Conservation (phyloP, 805 yeast species). For the Tetrapisispora namnaoensis region DNA sequence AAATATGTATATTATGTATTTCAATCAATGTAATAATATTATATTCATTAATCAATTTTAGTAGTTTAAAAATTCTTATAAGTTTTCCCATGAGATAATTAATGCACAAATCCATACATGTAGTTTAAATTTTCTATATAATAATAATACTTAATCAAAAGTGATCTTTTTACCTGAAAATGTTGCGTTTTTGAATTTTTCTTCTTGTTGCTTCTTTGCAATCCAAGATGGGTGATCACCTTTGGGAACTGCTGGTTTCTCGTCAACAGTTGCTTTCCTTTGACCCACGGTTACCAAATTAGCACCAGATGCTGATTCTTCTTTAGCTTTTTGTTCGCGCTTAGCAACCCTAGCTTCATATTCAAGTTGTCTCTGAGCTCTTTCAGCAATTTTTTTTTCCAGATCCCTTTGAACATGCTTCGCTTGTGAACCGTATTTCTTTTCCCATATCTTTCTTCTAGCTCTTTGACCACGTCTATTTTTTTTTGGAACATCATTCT, state of each 20-base stretch:
- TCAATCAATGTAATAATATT: conserved; percentile 1
- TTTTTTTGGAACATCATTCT: conserved; percentile 43
- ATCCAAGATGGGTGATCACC: conserved; percentile 92
- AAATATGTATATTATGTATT: not conserved
- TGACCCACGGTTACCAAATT: conserved; percentile 9
- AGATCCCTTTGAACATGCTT: conserved; percentile 65
- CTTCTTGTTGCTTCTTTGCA: conserved; percentile 72
- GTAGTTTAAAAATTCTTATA: not conserved
- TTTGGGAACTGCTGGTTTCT: conserved; percentile 2
- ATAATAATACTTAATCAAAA: conserved; percentile 40
- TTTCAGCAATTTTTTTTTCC: conserved; percentile 43
- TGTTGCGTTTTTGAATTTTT: conserved; percentile 50
- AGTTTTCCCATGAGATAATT: not conserved
- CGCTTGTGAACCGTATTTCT: conserved; percentile 77
- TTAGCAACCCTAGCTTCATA: conserved; percentile 64
- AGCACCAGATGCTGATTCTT: conserved; percentile 23
- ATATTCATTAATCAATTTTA: not conserved
- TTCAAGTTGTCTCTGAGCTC: conserved; percentile 51
- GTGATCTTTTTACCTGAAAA: conserved; percentile 79
- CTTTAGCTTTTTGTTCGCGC: conserved; percentile 46
- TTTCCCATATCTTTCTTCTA: conserved; percentile 92
- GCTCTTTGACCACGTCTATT: conserved; percentile 97
- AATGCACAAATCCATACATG: not conserved
- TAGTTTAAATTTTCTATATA: not conserved
- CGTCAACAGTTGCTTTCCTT: conserved; percentile 5